Conservation (phyloP, 2,329 filamentous ascomycete species). For the Pestalotiopsis sp. region DNA sequence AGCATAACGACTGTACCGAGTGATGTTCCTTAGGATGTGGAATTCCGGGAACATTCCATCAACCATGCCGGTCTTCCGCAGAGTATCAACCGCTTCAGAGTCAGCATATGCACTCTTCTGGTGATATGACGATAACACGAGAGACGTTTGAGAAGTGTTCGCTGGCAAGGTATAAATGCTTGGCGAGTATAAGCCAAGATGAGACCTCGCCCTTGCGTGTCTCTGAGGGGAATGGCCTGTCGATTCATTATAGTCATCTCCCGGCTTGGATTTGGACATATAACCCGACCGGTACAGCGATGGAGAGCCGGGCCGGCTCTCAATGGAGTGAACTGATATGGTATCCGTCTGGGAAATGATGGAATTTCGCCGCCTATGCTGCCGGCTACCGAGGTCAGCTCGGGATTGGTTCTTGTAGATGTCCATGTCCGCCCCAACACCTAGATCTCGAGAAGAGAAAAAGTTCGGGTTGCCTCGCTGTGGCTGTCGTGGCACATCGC, state of each 20-base stretch:
- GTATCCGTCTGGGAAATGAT: constrained; percentile 59
- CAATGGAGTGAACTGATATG: constrained; percentile 52
- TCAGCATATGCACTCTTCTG: constrained; percentile 51
- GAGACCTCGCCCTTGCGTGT: constrained; percentile 32
- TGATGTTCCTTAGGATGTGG: constrained; percentile 64
- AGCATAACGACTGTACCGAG: constrained; percentile 67
- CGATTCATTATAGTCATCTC: constrained; percentile 15
- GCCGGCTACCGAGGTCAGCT: constrained; percentile 52
- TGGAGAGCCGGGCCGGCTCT: constrained; percentile 47
- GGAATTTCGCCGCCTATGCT: constrained; percentile 55
- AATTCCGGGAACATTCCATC: constrained; percentile 61
- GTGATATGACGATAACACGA: constrained; percentile 52
- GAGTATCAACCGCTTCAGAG: constrained; percentile 48
- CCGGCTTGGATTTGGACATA: constrained; percentile 17
- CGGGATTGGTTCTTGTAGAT: constrained; percentile 45
- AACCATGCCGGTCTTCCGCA: constrained; percentile 55
- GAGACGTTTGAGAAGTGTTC: constrained; percentile 56
- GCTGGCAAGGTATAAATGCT: constrained; percentile 65
- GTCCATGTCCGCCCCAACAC: constrained; percentile 26
- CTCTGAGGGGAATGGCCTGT: constrained; percentile 22
- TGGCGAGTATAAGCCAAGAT: constrained; percentile 39
- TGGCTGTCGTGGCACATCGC: constrained; percentile 36
- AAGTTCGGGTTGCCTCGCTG: constrained; percentile 40
- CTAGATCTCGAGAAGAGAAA: constrained; percentile 42
- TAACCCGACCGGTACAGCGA: constrained; percentile 15